Evolutionary conservation across 2,329 filamentous ascomycete genomes (phyloP), one percentile per base, ranked within the genome.

Genomic region (Aureobasidium mangrovei): DNA sequence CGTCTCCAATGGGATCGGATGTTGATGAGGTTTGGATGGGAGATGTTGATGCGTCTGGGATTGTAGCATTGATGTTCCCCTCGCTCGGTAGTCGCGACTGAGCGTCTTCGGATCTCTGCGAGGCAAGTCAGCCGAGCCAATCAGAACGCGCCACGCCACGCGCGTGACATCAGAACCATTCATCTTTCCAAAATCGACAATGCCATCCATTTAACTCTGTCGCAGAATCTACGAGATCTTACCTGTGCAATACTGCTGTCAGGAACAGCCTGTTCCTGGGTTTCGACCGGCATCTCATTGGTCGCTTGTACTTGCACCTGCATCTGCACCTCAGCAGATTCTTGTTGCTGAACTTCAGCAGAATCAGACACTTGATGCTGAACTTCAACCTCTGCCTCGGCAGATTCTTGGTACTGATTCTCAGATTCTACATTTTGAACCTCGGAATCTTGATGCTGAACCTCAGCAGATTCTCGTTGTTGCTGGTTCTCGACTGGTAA

Each of bases 161-260:
- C 32, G 32, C 40, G 35, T 33, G 49, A 44, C 38, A 35, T 36
- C 39, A 53, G 43, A 53, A 53, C 3, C 2, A 7, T 8, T 18
- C 18, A 18, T 18, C 18, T 18, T 18, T 18, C 18, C 18, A 18
- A 18, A 18, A 18, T 18, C 18, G 18, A 18, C 18, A 18, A 18
- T 18, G 18, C 18, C 18, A 18, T 18, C 18, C 18, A 18, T 18
- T 18, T 18, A 18, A 18, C 1, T 18, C 18, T 18, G 18, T 18
- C 18, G 18, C 10, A 12, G 7, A 35, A 35, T 35, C 32, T 7
- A 35, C 7, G 32, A 35, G 10, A 35, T 40, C 53, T 47, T 54
- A 54, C 53, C 36, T 54, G 53, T 41, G 4, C 32, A 6, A 54
- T 47, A 24, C 52, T 54, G 35, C 52, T 54, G 9, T 54, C 42